Percentiles rank a stretch among this genome's conserved stretches.
Conservation (phyloP, 805 yeast genomes). For the Kazachstania martiniae region DNA sequence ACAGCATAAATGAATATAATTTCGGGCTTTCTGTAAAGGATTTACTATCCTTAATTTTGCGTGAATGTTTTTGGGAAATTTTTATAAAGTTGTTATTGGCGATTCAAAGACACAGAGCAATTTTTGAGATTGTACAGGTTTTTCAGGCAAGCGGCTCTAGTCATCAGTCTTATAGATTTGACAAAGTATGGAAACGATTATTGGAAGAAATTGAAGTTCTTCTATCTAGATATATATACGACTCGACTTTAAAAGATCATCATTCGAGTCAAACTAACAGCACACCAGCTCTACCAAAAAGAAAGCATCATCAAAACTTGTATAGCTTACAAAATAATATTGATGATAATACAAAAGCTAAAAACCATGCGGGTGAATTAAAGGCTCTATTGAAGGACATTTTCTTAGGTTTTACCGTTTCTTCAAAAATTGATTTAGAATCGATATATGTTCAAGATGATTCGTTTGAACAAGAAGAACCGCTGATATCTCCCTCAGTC, state of each 20-base stretch:
- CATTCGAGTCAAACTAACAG: slow-evolving; percentile 2
- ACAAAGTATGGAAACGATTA: slow-evolving; percentile 35
- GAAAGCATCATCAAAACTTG: slow-evolving; percentile 6
- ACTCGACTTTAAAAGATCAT: slow-evolving; percentile 6
- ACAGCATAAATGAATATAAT: slow-evolving; percentile 12
- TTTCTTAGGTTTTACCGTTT: slow-evolving; percentile 55
- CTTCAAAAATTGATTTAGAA: slow-evolving; percentile 26
- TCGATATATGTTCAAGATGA: slow-evolving; percentile 51
- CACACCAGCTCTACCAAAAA: slow-evolving; percentile 7
- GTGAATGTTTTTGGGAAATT: slow-evolving; percentile 62
- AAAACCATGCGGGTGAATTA: slow-evolving; percentile 32
- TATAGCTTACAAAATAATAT: slow-evolving; percentile 22
- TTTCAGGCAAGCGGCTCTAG: slow-evolving; percentile 15
- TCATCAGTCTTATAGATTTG: slow-evolving; percentile 27
- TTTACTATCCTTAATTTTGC: slow-evolving; percentile 42
- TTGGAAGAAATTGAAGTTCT: slow-evolving; percentile 24
- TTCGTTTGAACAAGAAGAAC: slow-evolving; percentile 46
- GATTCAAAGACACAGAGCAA: slow-evolving; percentile 58
- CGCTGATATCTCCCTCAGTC: slow-evolving; percentile 57
- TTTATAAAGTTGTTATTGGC: slow-evolving; percentile 53
- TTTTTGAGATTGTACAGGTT: slow-evolving; percentile 42
- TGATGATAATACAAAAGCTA: slow-evolving; percentile 15
- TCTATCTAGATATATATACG: slow-evolving; percentile 15
- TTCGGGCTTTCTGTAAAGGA: slow-evolving; percentile 35
- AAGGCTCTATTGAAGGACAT: slow-evolving; percentile 42